These are phyloP conservation scores for Mycena sp. DNA, from an alignment of 1,284 basidiomycete species.

Conservation along the genomic window DNA sequence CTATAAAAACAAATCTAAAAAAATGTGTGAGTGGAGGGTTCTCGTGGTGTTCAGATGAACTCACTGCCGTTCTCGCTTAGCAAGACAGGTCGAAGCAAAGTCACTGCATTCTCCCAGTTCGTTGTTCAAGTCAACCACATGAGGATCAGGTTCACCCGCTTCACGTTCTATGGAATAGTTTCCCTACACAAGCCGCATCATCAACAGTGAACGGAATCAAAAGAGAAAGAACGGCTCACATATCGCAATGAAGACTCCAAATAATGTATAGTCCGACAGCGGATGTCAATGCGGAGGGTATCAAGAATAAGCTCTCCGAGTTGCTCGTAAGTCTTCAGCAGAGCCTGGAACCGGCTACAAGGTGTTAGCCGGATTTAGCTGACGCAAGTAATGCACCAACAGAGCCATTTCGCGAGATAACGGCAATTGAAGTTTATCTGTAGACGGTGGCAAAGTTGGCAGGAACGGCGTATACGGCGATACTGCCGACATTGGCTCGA, in stretches of 20 bases:
- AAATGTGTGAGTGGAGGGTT: conserved; percentile 12
- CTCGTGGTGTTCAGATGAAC: conserved; percentile 17
- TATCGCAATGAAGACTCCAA: conserved; percentile 83
- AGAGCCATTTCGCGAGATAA: conserved; percentile 89
- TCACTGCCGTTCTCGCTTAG: conserved; percentile 74
- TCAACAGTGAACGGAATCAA: conserved; percentile 20
- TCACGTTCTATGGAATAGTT: conserved; percentile 87
- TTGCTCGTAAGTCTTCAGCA: conserved; percentile 91
- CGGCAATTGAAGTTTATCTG: conserved; percentile 74
- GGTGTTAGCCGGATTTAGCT: conserved; percentile 29
- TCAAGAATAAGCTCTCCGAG: conserved; percentile 89
- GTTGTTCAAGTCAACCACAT: conserved; percentile 89
- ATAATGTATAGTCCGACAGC: conserved; percentile 88
- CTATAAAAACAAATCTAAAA: conserved; percentile 86
- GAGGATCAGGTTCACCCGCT: conserved; percentile 90
- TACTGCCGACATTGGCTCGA: conserved; percentile 61
- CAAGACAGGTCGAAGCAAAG: conserved; percentile 70
- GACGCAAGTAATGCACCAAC: conserved; percentile 56
- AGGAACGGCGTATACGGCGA: conserved; percentile 64
- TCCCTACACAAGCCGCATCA: conserved; percentile 61
- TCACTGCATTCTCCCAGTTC: conserved; percentile 87
- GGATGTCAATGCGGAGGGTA: conserved; percentile 90
- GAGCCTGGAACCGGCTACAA: conserved; percentile 86
- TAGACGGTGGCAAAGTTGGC: conserved; percentile 51
- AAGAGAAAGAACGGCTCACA: conserved; percentile 53